These are phyloP conservation scores for Eucalyptus viminalis DNA, from an alignment of 345 rosid genomes.

Conservation along the genomic window DNA sequence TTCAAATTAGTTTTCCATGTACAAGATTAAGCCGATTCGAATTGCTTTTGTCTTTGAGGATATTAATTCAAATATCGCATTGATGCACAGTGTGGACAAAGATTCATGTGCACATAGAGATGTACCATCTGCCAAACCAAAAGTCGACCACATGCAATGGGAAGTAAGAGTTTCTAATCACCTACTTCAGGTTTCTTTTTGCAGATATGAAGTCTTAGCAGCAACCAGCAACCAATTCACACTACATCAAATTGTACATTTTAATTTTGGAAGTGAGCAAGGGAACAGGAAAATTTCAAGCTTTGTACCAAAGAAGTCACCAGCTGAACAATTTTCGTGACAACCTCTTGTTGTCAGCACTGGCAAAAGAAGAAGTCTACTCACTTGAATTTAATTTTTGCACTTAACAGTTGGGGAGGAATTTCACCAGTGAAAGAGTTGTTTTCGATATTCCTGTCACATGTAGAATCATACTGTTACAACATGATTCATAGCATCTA, in stretches of 20 bases:
- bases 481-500: not conserved
- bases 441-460: constrained; percentile 69
- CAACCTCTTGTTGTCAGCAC: not conserved
- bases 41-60: not conserved
- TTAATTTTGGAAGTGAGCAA: not conserved
- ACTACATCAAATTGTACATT: not conserved
- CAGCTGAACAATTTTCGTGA: not conserved
- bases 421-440: constrained; percentile 70
- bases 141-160: not conserved
- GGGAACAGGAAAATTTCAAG: not conserved
- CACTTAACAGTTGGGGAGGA: constrained; percentile 42
- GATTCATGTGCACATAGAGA: not conserved
- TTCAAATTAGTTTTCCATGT: not conserved
- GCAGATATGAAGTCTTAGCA: not conserved
- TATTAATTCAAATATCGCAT: not conserved
- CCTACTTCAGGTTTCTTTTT: not conserved
- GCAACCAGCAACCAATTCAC: not conserved
- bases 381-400: constrained; percentile 58
- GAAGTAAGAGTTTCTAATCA: not conserved
- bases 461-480: not conserved
- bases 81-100: not conserved
- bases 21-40: not conserved
- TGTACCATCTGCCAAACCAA: not conserved
- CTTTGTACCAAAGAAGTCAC: not conserved
- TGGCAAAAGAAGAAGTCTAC: constrained; percentile 11